phyloP scores from a whole-genome alignment of 1,284 basidiomycete species.

The Hypsizygus ulmarius region DNA sequence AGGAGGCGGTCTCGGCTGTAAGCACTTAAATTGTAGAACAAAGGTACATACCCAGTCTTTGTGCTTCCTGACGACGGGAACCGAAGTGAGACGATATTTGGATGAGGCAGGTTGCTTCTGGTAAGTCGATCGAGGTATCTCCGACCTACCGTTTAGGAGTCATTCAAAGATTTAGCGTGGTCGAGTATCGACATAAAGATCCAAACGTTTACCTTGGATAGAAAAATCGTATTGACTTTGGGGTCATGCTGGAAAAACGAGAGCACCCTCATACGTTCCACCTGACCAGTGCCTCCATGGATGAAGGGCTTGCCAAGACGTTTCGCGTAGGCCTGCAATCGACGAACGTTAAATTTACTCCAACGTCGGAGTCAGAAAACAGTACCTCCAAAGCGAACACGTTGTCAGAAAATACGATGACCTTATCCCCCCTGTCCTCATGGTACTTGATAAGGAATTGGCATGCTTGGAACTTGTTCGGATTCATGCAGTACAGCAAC shows the following conservation, averaged over 20 bases:
- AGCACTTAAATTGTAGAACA: background rate
- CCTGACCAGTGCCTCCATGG: conserved; percentile 94
- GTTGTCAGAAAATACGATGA: conserved; percentile 99
- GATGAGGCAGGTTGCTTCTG: conserved; percentile 98
- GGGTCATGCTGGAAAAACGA: conserved; percentile 97
- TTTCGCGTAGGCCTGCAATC: conserved; percentile 88
- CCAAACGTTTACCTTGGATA: conserved; percentile 75
- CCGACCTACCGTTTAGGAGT: conserved; percentile 68
- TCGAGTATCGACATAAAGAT: conserved; percentile 5
- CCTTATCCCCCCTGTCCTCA: conserved; percentile 97
- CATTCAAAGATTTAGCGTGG: conserved; percentile 1
- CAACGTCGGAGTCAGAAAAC: conserved; percentile 9
- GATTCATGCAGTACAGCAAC: conserved; percentile 99
- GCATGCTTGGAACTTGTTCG: conserved; percentile 98
- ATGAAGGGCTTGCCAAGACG: conserved; percentile 95
- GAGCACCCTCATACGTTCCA: conserved; percentile 93
- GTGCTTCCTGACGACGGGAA: conserved; percentile 96
- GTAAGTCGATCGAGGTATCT: conserved; percentile 98
- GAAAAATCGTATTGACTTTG: conserved; percentile 95
- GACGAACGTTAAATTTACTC: conserved; percentile 11
- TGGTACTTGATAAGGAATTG: conserved; percentile 99
- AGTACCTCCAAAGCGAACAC: conserved; percentile 93
- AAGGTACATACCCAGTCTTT: conserved; percentile 73
- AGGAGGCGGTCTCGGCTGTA: background rate
- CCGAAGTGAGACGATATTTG: conserved; percentile 99